Conservation (phyloP, 768 basidiomycete species). For the Pleurotus tuber-regium region DNA sequence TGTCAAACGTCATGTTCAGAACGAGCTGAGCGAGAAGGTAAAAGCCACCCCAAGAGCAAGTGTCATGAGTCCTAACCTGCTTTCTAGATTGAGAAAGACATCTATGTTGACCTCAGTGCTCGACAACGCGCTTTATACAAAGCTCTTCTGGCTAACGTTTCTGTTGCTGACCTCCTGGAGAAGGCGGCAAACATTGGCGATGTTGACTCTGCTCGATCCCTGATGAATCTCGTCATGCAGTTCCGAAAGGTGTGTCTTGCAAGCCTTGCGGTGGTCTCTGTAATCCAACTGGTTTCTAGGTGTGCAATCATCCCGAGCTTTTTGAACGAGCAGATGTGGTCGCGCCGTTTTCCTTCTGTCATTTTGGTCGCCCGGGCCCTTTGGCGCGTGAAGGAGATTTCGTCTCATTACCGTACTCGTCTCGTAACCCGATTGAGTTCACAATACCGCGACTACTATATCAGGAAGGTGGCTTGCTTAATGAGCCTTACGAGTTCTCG, state of each 20-base stretch:
- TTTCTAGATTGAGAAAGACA: constrained; percentile 90
- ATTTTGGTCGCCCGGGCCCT: constrained; percentile 77
- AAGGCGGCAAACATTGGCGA: constrained; percentile 92
- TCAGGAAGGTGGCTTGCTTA: constrained; percentile 69
- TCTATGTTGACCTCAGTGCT: constrained; percentile 91
- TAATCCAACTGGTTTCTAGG: constrained; percentile 40
- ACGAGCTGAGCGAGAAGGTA: constrained; percentile 98
- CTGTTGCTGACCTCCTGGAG: constrained; percentile 89
- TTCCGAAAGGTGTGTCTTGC: constrained; percentile 77
- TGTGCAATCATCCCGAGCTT: constrained; percentile 97
- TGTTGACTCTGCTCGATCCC: constrained; percentile 84
- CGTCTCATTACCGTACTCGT: constrained; percentile 79
- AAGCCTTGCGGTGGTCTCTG: neutral
- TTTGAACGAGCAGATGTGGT: constrained; percentile 97
- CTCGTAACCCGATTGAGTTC: constrained; percentile 83
- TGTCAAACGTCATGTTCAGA: constrained; percentile 98
- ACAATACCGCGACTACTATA: constrained; percentile 74
- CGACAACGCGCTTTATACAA: constrained; percentile 90
- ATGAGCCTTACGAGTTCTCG: constrained; percentile 58
- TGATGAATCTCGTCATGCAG: constrained; percentile 99
- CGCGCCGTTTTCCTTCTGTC: constrained; percentile 87
- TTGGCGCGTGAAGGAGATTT: constrained; percentile 88
- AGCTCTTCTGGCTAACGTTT: constrained; percentile 88
- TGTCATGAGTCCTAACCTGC: too few relatives aligned
- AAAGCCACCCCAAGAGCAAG: too few relatives aligned